phyloP scores from a whole-genome alignment of 306 rosid genomes.

The Citrullus amarus region DNA sequence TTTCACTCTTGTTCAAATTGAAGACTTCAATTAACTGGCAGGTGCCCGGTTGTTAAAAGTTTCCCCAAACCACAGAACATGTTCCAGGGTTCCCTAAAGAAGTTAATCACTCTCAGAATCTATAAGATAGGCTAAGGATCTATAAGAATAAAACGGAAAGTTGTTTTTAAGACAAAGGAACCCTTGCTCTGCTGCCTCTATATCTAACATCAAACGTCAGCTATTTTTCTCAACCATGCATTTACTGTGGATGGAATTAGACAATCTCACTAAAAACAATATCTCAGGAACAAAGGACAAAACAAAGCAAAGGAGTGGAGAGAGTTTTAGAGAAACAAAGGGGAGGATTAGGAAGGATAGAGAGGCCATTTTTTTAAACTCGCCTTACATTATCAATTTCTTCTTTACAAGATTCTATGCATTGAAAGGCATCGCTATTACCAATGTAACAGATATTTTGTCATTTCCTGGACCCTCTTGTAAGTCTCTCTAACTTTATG shows the following conservation, averaged over 20 bases:
- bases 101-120: not conserved
- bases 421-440: not conserved
- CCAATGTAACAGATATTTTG: not conserved
- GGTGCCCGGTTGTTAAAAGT: not conserved
- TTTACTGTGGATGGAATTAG: not conserved
- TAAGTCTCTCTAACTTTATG: not conserved
- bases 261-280: not conserved
- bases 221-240: not conserved
- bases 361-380: not conserved
- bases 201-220: not conserved
- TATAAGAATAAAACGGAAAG: not conserved
- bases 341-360: not conserved
- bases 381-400: not conserved
- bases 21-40: not conserved
- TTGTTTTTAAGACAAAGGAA: not conserved
- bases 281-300: not conserved
- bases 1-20: not conserved
- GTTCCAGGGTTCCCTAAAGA: not conserved
- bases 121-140: not conserved
- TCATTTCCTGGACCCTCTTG: not conserved
- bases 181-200: not conserved
- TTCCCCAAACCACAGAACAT: not conserved
- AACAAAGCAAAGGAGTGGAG: not conserved
- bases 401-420: not conserved
- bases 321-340: not conserved